Evolutionary conservation across 371 early-diverging fungal species (phyloP), one percentile per base, ranked within the genome.

Genomic region (Mycotypha africana): DNA sequence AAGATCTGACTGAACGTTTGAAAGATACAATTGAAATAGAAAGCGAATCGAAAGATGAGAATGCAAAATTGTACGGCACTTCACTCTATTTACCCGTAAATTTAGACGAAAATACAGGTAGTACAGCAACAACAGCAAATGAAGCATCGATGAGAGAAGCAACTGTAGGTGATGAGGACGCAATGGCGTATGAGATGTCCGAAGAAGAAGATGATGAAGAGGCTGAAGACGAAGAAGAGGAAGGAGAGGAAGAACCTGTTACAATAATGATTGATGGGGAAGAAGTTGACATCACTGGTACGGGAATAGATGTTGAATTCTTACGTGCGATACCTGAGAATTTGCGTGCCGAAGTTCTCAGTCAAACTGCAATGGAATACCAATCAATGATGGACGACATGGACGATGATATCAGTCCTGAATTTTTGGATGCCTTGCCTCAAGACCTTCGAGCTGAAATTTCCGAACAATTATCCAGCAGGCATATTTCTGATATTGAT

Each of bases 271-370:
- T 60, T 26, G 72, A 60, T 12, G 56, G 59, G 8, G 55, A 75
- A 30, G 48, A 68, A 47, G 73, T 92, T 0, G 93, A 95, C 47
- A 84, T 95, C 19, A 85, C 91, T 0, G 85, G 88, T 32, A 80
- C 86, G 22, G 94, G 90, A 16, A 93, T 94, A 33, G 95, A 94
- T 51, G 76, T 78, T 1, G 84, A 84, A 44, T 95, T 94, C 62
- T 61, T 95, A 39, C 82, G 86, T 45, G 95, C 95, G 0, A 68
- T 95, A 36, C 95, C 95, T 0, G 92, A 93, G 21, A 93, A 93
- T 25, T 54, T 95, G 60, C 84, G 92, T 28, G 71, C 75, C 41
- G 95, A 95, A 55, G 92, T 94, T 3, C 61, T 92, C 26, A 79
- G 76, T 45, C 84, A 90, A 25, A 42, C 43, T 28, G 41, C 39